Evolutionary conservation across 768 basidiomycete species (phyloP).

Genomic region (Pleurotus citrinopileatus): DNA sequence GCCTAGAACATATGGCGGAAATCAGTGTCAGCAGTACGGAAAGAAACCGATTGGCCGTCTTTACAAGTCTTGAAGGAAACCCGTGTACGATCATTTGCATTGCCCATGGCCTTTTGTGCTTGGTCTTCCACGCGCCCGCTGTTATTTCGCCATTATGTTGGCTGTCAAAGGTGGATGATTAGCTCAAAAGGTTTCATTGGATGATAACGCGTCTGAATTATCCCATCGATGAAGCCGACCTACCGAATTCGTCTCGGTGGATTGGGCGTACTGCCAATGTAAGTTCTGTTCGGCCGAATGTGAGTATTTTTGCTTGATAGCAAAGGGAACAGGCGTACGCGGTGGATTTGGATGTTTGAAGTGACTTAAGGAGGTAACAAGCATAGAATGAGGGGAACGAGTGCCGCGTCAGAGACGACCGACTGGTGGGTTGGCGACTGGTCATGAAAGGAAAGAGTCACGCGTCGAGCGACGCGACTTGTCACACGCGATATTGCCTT

Average conservation of each 20-base stretch:
- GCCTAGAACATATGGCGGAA: slow-evolving; percentile 33
- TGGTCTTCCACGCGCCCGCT: slow-evolving; percentile 70
- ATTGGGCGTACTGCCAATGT: slow-evolving; percentile 72
- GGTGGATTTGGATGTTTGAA: slow-evolving; percentile 49
- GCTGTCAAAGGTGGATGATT: slow-evolving; percentile 26
- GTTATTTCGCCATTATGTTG: slow-evolving; percentile 82
- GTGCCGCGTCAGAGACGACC: slow-evolving; percentile 33
- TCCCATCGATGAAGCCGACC: slow-evolving; percentile 8
- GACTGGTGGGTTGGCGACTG: slow-evolving; percentile 7
- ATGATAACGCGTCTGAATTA: neutral
- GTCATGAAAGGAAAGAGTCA: neutral
- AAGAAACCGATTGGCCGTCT: slow-evolving; percentile 4
- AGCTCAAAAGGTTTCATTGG: neutral
- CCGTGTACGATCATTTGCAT: slow-evolving; percentile 88
- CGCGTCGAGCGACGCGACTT: neutral
- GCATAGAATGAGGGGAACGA: slow-evolving; percentile 71
- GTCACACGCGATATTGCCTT: neutral
- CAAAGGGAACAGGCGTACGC: slow-evolving; percentile 23
- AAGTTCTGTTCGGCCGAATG: slow-evolving; percentile 44
- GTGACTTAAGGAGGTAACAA: slow-evolving; percentile 77
- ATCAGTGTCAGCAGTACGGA: neutral
- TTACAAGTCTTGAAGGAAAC: slow-evolving; percentile 66
- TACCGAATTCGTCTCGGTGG: slow-evolving; percentile 66
- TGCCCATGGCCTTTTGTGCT: slow-evolving; percentile 62
- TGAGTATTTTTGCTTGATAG: neutral